Base-by-base conservation (phyloP, 73 alveolate genomes). In the Paramecium caudatum region DNA sequence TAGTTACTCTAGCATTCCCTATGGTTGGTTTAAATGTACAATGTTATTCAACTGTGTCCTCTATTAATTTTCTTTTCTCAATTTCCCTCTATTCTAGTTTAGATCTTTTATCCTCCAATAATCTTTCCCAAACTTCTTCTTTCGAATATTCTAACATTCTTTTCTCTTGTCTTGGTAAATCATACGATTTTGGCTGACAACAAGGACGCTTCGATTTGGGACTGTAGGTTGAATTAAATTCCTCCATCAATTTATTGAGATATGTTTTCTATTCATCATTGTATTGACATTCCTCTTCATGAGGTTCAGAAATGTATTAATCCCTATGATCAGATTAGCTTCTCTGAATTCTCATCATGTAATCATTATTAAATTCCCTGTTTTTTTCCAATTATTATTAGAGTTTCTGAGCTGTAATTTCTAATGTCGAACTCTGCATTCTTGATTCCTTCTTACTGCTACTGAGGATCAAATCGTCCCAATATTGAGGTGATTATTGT, bases 71-170 rank as follows among this genome's bases (percentile, higher is more conserved):
- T 74, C 88, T 41, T 45, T 74, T 74, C 37, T 74, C 69, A 13
- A 21, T 27, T 43, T 74, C 88, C 65, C 88, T 74, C 47, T 74
- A 74, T 45, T 74, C 88, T 27, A 39, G 0, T 17, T 30, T 6
- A 27, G 36, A 34, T 74, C 88, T 1, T 5, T 45, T 37, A 74
- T 74, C 88, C 43, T 74, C 88, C 21, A 74, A 74, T 21, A 74
- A 21, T 21, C 88, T 74, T 10, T 37, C 17, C 88, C 88, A 74
- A 74, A 74, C 88, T 39, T 74, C 88, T 21, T 74, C 88, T 45
- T 74, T 74, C 43, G 88, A 74, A 74, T 74, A 74, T 43, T 74
- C 68, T 10, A 15, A 39, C 7, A 21, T 5, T 16, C 43, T 74
- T 45, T 74, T 74, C 10, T 37, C 19, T 74, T 41, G 6, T 45